Conservation (phyloP, 2,329 filamentous ascomycete genomes). For the Nannizziopsis barbatae region DNA sequence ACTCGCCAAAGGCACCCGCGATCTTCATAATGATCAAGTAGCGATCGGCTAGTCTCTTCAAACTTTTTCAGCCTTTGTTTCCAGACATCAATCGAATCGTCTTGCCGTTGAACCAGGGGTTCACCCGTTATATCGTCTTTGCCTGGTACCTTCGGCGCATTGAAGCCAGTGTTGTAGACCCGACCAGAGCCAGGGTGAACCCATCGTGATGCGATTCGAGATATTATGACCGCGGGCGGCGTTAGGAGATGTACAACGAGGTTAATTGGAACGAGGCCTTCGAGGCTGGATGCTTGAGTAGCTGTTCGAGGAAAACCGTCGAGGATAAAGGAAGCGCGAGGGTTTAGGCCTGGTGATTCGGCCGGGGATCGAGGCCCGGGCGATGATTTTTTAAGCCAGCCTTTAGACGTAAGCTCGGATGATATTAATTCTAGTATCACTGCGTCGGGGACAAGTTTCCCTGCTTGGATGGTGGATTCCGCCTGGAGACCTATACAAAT, state of each 20-base stretch:
- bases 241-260: constrained; percentile 80
- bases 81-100: constrained; percentile 83
- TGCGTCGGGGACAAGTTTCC: constrained; percentile 79
- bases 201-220: constrained; percentile 85
- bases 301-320: constrained; percentile 92
- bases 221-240: constrained; percentile 72
- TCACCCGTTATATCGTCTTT: constrained; percentile 89
- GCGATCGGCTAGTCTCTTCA: constrained; percentile 69
- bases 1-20: constrained; percentile 80
- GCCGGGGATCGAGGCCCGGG: constrained; percentile 38
- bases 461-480: constrained; percentile 75
- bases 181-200: constrained; percentile 83
- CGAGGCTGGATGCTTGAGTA: constrained; percentile 63
- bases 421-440: constrained; percentile 88
- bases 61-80: constrained; percentile 69
- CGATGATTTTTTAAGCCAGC: constrained; percentile 56
- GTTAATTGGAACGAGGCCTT: constrained; percentile 82
- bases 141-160: constrained; percentile 68
- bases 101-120: constrained; percentile 63
- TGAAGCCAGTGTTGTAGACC: constrained; percentile 91
- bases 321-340: constrained; percentile 79
- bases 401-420: constrained; percentile 71
- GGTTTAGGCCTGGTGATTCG: constrained; percentile 46
- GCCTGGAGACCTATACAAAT: constrained; percentile 65
- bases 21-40: constrained; percentile 79